These are phyloP conservation scores for Neurospora sp. DNA, from an alignment of 495 filamentous ascomycete genomes.

Conservation along the genomic window DNA sequence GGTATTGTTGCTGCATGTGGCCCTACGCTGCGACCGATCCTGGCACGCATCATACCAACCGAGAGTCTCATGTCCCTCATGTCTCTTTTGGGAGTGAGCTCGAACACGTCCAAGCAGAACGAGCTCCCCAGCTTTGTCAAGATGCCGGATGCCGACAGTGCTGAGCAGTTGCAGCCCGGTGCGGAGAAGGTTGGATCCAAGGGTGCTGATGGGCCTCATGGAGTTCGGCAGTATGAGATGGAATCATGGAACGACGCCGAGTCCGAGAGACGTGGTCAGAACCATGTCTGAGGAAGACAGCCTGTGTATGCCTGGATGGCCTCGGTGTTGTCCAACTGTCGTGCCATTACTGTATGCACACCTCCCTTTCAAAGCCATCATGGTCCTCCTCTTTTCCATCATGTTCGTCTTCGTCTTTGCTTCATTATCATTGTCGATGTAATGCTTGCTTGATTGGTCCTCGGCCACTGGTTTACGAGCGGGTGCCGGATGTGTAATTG, in stretches of 20 bases:
- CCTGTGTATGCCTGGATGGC: background rate
- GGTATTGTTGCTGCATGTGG: constrained; percentile 15
- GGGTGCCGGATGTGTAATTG: background rate
- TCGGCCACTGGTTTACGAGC: background rate
- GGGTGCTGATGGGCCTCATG: background rate
- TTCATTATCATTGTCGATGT: background rate
- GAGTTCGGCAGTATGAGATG: background rate
- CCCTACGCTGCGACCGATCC: constrained; percentile 5
- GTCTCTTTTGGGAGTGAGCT: constrained; percentile 1
- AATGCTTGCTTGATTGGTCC: background rate
- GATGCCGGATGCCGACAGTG: background rate
- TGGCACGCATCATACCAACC: constrained; percentile 3
- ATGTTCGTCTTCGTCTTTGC: background rate
- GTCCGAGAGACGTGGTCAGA: background rate
- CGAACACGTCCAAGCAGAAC: background rate
- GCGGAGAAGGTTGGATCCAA: background rate
- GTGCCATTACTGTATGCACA: background rate
- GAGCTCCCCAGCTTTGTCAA: background rate
- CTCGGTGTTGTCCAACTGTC: background rate
- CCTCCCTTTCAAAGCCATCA: no score
- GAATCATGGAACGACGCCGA: background rate
- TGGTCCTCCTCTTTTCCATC: no score
- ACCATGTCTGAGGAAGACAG: background rate
- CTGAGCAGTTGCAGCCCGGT: background rate
- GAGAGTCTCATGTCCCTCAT: constrained; percentile 4